Evolutionary conservation across 495 filamentous ascomycete species (phyloP), one percentile per base, ranked within the genome.

Genomic region (Trichoderma parareesei): DNA sequence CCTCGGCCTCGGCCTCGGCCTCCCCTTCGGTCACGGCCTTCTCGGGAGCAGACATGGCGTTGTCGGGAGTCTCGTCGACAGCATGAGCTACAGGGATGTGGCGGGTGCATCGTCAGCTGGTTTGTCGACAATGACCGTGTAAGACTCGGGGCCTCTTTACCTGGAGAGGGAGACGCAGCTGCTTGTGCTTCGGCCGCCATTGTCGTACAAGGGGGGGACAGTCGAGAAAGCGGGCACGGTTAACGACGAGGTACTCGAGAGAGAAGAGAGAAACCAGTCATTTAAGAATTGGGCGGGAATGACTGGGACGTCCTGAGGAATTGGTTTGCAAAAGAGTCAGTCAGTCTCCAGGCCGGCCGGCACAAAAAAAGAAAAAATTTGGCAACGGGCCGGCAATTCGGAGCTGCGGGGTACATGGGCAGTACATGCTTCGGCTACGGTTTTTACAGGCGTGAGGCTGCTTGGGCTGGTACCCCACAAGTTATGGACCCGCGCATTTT

Each of bases 291-390:
- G 53, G 14, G 35, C 53, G 33, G 53, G 16, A 57, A 57, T 57
- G 53, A 57, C 53, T 57, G 20, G 53, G 53, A 57, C 27, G 33
- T 57, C 33, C 37, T 33, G 53, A 57, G 27, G 53, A 57, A 57
- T 57, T 57, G 33, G 46, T 10, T 57, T 57, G 53, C 40, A 37
- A 57, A 57, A 57, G 53, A 35, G 53, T 57, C 53, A 57, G 53
- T 33, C 53, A 57, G 27, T 5, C 53, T 35, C 27, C 7, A 37
- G 27, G 53, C 27, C 53, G 27, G 11, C 33, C 53, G 35, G 35
- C 10, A 61, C 38, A 43, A 43, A 42, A 61, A 43, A n/a, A 18
- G 42, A 63, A 63, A 63, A 63, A 48, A 48, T 37, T 44, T 63
- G 61, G 18, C 42, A 48, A 42, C 11, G 38, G 53, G 37, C 53